Conservation (phyloP, 495 filamentous ascomycete genomes). For the Aspergillus saccharolyticus region DNA sequence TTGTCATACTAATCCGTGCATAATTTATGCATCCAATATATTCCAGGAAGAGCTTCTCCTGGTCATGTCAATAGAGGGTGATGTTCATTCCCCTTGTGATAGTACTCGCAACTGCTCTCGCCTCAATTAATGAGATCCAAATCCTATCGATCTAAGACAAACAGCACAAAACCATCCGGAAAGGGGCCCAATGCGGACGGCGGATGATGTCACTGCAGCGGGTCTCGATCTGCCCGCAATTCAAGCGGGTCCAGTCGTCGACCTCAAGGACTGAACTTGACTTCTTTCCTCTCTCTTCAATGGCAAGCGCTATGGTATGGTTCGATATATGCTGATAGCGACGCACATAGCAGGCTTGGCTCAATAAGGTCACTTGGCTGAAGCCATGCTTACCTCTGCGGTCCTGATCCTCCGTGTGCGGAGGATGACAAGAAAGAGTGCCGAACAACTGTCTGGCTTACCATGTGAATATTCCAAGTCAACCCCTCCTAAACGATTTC, state of each 20-base stretch:
- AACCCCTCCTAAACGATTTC: not conserved
- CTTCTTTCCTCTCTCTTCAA: not conserved
- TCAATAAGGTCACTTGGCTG: no score
- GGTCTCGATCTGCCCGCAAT: conserved; percentile 2
- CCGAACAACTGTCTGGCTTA: not conserved
- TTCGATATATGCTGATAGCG: no score
- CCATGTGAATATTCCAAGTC: not conserved
- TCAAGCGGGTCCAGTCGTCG: not conserved
- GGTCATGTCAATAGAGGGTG: no score
- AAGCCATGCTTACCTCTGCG: no score
- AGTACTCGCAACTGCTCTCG: no score
- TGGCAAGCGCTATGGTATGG: not conserved
- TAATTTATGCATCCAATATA: not conserved
- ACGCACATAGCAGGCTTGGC: no score
- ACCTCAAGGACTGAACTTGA: not conserved
- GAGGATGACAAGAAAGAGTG: not conserved
- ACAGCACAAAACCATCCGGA: no score
- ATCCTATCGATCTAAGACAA: no score
- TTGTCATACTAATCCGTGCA: not conserved
- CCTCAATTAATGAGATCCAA: no score
- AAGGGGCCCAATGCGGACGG: not conserved
- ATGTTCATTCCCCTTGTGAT: no score
- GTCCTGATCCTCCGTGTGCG: not conserved
- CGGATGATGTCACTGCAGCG: not conserved
- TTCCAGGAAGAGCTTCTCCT: no score